A percentile compares a stretch with the other conserved stretches of the same genome.
Evolutionary conservation across 352 stramenopile genomes (phyloP).

Genomic region (Paralagenidium karlingii): DNA sequence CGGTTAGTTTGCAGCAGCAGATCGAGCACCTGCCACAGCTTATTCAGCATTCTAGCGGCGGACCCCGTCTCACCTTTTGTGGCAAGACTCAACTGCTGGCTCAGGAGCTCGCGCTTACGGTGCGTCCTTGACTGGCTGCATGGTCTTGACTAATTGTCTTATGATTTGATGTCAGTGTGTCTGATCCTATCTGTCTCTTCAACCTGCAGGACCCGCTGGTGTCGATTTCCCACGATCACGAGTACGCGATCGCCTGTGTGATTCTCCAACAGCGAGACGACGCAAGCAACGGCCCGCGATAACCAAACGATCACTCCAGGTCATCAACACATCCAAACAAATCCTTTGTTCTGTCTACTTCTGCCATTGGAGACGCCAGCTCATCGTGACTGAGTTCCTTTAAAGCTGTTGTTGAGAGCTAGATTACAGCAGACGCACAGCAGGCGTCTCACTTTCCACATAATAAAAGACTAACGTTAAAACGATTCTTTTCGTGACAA

Average conservation of each 20-base stretch:
- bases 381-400: too few species aligned
- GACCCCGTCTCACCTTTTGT: conserved; percentile 27
- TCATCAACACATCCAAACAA: too few species aligned
- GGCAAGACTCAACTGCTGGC: conserved; percentile 41
- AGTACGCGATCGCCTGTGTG: conserved; percentile 73
- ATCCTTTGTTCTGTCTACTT: too few species aligned
- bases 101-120: conserved; percentile 31
- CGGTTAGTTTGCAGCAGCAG: not conserved
- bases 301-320: not conserved
- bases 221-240: conserved; percentile 69
- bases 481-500: conserved; percentile 38
- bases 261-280: conserved; percentile 34
- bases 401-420: not conserved
- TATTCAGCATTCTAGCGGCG: not conserved
- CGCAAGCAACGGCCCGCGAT: not conserved
- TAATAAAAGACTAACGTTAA: too few species aligned
- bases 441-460: too few species aligned
- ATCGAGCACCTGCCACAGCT: not conserved
- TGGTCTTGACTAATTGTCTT: not conserved
- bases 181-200: too few species aligned
- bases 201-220: conserved; percentile 38
- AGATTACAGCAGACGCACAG: too few species aligned
- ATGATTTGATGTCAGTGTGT: not conserved
- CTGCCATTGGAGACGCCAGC: too few species aligned
- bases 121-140: conserved; percentile 6